Evolutionary conservation across 257 asterid species (phyloP).

Genomic region (Jaltomata sinuosa): DNA sequence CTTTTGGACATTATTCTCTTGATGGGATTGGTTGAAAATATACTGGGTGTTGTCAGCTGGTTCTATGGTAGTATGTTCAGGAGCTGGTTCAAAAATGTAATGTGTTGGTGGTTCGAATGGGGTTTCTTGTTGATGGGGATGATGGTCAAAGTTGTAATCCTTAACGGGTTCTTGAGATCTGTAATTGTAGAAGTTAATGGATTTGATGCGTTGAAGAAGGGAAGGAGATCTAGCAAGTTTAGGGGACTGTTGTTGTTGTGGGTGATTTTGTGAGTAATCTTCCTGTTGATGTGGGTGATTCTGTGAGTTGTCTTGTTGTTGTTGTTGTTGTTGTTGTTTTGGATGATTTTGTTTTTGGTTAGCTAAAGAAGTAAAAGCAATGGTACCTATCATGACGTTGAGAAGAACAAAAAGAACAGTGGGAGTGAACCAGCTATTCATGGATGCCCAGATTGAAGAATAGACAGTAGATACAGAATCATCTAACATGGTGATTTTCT

Average conservation of each 20-base stretch:
- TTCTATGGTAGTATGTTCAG: background rate
- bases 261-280: conserved; percentile 4
- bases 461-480: conserved; percentile 44
- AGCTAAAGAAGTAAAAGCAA: conserved; percentile 49
- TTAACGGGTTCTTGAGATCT: conserved; percentile 32
- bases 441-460: conserved; percentile 64
- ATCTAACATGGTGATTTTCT: conserved; percentile 36
- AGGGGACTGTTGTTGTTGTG: background rate
- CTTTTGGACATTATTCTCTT: background rate
- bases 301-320: background rate
- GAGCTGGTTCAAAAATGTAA: conserved; percentile 31
- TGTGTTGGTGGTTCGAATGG: conserved; percentile 21
- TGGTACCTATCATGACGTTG: conserved; percentile 73
- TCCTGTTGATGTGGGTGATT: background rate
- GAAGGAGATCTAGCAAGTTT: conserved; percentile 42
- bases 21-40: conserved; percentile 15
- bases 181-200: conserved; percentile 32
- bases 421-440: conserved; percentile 91
- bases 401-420: conserved; percentile 72
- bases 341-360: conserved; percentile 31
- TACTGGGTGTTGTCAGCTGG: conserved; percentile 7
- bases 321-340: conserved; percentile 6
- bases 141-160: conserved; percentile 12
- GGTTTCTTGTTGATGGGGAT: conserved; percentile 10
- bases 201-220: conserved; percentile 62